phyloP scores from a whole-genome alignment of 768 basidiomycete species.

The Chalciporus pseudorubinellus region DNA sequence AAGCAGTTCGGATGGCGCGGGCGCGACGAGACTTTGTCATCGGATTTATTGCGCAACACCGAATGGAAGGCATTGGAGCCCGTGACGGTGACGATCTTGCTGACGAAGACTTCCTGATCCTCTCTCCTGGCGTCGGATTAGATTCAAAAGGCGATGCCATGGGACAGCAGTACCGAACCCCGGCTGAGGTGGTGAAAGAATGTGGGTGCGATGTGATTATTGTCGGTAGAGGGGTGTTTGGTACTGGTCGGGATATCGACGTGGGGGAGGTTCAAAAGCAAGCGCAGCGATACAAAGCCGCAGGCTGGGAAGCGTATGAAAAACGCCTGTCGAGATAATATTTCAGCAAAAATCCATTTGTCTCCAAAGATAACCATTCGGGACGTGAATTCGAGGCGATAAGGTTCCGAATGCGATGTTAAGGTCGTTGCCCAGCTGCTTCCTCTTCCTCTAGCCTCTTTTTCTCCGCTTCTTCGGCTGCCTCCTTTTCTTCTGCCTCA shows the following conservation, averaged over 20 bases:
- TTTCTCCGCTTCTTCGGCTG: constrained; percentile 42
- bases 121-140: constrained; percentile 92
- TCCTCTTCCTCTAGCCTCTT: constrained; percentile 12
- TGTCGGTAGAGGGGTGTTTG: constrained; percentile 94
- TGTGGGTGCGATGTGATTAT: constrained; percentile 95
- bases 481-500: constrained; percentile 86
- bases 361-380: neutral
- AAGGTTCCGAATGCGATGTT: neutral
- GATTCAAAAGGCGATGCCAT: constrained; percentile 75
- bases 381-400: neutral
- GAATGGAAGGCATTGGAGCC: constrained; percentile 69
- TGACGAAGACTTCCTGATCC: constrained; percentile 81
- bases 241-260: constrained; percentile 46
- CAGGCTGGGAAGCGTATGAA: constrained; percentile 91
- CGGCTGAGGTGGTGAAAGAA: constrained; percentile 74
- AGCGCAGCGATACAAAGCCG: constrained; percentile 79
- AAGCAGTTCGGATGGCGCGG: constrained; percentile 86
- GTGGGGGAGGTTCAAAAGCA: constrained; percentile 47
- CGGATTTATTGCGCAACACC: constrained; percentile 89
- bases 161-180: constrained; percentile 96
- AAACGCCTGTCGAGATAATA: constrained; percentile 39
- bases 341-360: constrained; percentile 2
- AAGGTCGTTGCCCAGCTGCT: constrained; percentile 1
- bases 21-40: constrained; percentile 83
- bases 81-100: constrained; percentile 26